Evolutionary conservation across 2,329 filamentous ascomycete genomes (phyloP).

Genomic region (Arthrobotrys megalospora): DNA sequence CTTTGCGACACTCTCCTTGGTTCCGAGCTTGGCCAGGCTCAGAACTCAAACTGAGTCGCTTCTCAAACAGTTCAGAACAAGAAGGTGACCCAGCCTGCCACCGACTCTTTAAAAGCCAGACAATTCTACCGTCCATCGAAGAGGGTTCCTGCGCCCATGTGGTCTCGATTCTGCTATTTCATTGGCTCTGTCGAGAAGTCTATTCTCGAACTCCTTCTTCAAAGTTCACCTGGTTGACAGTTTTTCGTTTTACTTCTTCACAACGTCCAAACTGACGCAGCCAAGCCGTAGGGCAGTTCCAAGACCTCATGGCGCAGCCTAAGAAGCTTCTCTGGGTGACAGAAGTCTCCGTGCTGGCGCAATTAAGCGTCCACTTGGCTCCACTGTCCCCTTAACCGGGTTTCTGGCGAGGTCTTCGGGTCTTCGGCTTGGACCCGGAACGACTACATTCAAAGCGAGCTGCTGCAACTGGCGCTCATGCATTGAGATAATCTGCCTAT

Average conservation of each 20-base stretch:
- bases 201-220: slow-evolving; percentile 8
- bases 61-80: slow-evolving; percentile 56
- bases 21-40: slow-evolving; percentile 31
- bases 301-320: slow-evolving; percentile 30
- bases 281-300: slow-evolving; percentile 58
- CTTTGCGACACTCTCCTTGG: slow-evolving; percentile 49
- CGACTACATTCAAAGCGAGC: slow-evolving; percentile 12
- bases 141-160: slow-evolving; percentile 35
- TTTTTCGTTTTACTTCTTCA: slow-evolving; percentile 29
- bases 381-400: slow-evolving; percentile 28
- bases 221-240: slow-evolving; percentile 10
- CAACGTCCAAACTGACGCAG: slow-evolving; percentile 43
- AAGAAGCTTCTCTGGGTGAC: slow-evolving; percentile 34
- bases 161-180: slow-evolving; percentile 25
- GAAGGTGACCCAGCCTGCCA: slow-evolving; percentile 49
- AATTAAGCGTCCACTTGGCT: slow-evolving; percentile 34
- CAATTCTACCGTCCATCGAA: slow-evolving; percentile 13
- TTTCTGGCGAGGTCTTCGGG: slow-evolving; percentile 39
- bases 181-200: slow-evolving; percentile 38
- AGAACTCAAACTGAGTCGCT: slow-evolving; percentile 43
- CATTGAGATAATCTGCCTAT: slow-evolving; percentile 18
- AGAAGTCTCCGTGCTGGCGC: slow-evolving; percentile 49
- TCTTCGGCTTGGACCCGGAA: slow-evolving; percentile 38
- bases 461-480: slow-evolving; percentile 12
- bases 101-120: slow-evolving; percentile 40